Percentiles rank a stretch among this genome's conserved stretches.
phyloP scores from a whole-genome alignment of 2,329 filamentous ascomycete genomes.

The Penicillium sp. region DNA sequence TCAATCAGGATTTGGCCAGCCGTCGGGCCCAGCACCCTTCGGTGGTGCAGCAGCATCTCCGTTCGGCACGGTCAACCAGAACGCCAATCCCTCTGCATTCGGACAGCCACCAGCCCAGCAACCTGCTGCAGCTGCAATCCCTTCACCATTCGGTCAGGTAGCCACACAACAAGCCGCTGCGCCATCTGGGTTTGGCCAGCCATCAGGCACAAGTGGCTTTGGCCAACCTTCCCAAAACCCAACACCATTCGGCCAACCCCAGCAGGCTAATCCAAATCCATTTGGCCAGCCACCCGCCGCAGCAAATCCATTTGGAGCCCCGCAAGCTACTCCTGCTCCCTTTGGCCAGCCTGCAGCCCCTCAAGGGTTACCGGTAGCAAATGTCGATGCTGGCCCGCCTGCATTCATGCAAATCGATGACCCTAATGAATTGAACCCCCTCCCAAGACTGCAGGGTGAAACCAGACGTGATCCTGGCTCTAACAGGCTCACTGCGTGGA shows the following conservation, averaged over 20 bases:
- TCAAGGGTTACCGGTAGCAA: conserved; percentile 16
- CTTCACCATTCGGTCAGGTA: conserved; percentile 24
- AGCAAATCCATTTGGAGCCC: conserved; percentile 29
- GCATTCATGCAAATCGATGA: conserved; percentile 28
- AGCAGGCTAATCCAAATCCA: conserved; percentile 14
- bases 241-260: conserved; percentile 12
- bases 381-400: conserved; percentile 27
- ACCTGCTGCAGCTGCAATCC: conserved; percentile 7
- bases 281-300: conserved; percentile 35
- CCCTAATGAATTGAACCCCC: conserved; percentile 32
- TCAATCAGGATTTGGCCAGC: conserved; percentile 4
- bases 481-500: conserved; percentile 57
- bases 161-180: conserved; percentile 14
- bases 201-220: conserved; percentile 27
- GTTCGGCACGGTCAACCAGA: not conserved
- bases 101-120: conserved; percentile 9
- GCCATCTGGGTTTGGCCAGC: conserved; percentile 8
- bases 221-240: conserved; percentile 20
- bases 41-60: conserved; percentile 2
- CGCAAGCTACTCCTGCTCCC: conserved; percentile 19
- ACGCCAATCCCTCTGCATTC: not conserved
- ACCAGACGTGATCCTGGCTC: conserved; percentile 36
- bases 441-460: conserved; percentile 39
- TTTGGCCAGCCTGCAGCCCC: conserved; percentile 31
- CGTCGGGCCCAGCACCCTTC: conserved; percentile 5